Percentiles rank a stretch among this genome's conserved stretches.
Evolutionary conservation across 129 eudicot species (phyloP).

Genomic region (Ambrosia trifida): DNA sequence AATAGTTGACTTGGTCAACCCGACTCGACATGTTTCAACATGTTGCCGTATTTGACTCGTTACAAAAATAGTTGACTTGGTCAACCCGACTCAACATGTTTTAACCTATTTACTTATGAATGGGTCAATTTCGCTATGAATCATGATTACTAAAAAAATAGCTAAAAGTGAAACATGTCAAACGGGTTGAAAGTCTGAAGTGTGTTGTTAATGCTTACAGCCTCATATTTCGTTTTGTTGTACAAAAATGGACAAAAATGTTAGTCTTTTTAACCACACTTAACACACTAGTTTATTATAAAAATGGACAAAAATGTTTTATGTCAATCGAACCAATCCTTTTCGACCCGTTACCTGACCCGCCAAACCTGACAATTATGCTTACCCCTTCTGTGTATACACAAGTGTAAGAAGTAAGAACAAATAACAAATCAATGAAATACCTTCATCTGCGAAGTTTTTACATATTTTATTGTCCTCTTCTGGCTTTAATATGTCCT

Average conservation of each 20-base stretch:
- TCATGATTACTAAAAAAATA: background rate
- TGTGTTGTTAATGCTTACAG: background rate
- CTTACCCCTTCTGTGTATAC: background rate
- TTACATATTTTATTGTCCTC: slow-evolving; percentile 32
- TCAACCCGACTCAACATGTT: background rate
- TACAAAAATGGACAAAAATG: too few species aligned
- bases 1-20: background rate
- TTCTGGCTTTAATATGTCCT: slow-evolving; percentile 33
- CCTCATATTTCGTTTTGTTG: background rate
- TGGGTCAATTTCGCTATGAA: background rate
- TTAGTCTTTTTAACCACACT: background rate
- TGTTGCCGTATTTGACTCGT: background rate
- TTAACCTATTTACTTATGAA: background rate
- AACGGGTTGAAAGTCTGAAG: background rate
- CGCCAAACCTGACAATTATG: background rate
- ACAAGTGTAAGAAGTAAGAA: background rate
- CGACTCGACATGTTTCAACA: background rate
- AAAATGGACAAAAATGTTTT: background rate
- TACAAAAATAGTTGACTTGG: background rate
- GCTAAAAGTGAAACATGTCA: background rate
- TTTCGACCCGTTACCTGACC: background rate
- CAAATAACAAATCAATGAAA: slow-evolving; percentile 8
- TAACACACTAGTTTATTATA: background rate
- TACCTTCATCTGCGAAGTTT: slow-evolving; percentile 58
- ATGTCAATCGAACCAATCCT: background rate